Conservation (phyloP, 2,329 filamentous ascomycete genomes). For the Penicillium sp. region DNA sequence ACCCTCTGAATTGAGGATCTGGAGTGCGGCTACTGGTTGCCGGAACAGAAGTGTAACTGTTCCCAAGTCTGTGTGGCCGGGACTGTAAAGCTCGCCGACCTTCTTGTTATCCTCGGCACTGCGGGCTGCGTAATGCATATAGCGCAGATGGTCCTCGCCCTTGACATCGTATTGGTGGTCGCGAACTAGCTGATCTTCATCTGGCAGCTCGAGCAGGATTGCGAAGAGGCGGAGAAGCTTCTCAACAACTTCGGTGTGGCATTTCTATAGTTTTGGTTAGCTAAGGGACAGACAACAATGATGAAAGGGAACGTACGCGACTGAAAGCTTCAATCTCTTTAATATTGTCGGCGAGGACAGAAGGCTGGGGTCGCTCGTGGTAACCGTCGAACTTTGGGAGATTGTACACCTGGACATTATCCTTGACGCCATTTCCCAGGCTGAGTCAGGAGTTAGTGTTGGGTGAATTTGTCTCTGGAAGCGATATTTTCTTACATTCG, state of each 20-base stretch:
- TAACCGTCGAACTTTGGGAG: constrained; percentile 58
- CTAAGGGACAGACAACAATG: not conserved
- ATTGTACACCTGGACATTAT: constrained; percentile 62
- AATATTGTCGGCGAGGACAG: constrained; percentile 51
- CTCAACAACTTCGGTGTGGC: constrained; percentile 34
- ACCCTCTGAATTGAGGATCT: constrained; percentile 53
- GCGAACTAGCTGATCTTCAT: constrained; percentile 57
- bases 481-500: constrained; percentile 28
- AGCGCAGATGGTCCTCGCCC: constrained; percentile 62
- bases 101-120: constrained; percentile 49
- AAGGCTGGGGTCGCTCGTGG: constrained; percentile 49
- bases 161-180: constrained; percentile 60
- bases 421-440: constrained; percentile 46
- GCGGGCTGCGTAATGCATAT: constrained; percentile 60
- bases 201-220: constrained; percentile 59
- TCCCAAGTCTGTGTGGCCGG: constrained; percentile 59
- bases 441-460: constrained; percentile 17
- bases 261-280: constrained; percentile 24
- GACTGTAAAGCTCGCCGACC: constrained; percentile 47
- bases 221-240: constrained; percentile 60
- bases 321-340: constrained; percentile 58
- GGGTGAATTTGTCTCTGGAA: not conserved
- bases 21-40: constrained; percentile 58
- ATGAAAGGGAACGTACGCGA: constrained; percentile 26
- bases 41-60: constrained; percentile 59